Evolutionary conservation across 345 rosid genomes (phyloP).

Genomic region (Gossypium thurberi): DNA sequence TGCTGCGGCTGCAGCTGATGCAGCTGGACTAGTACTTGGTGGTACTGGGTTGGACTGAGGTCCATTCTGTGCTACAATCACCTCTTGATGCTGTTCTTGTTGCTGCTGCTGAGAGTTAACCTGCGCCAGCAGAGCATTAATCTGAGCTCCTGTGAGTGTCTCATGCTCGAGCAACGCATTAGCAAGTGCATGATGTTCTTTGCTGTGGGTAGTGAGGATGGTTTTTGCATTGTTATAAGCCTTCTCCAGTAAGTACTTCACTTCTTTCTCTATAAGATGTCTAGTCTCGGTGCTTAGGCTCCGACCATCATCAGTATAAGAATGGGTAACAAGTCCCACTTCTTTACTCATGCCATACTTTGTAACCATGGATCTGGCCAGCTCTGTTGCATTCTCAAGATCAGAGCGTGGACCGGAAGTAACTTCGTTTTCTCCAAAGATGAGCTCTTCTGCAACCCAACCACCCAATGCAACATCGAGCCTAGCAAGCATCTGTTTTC

Average conservation of each 20-base stretch:
- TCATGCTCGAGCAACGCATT: slow-evolving; percentile 75
- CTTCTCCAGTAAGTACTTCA: slow-evolving; percentile 54
- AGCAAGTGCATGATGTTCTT: slow-evolving; percentile 82
- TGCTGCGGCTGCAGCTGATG: slow-evolving; percentile 55
- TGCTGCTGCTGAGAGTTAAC: slow-evolving; percentile 53
- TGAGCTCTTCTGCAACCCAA: slow-evolving; percentile 89
- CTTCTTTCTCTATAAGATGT: slow-evolving; percentile 86
- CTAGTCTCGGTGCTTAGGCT: slow-evolving; percentile 97
- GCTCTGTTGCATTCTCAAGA: slow-evolving; percentile 71
- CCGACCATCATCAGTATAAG: slow-evolving; percentile 76
- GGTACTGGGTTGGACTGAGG: slow-evolving; percentile 62
- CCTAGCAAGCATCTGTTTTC: slow-evolving; percentile 93
- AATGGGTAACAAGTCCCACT: slow-evolving; percentile 72
- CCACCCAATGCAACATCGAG: slow-evolving; percentile 98
- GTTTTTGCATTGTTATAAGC: slow-evolving; percentile 84
- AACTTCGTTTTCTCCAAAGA: slow-evolving; percentile 85
- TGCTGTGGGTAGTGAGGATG: slow-evolving; percentile 63
- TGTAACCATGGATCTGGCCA: slow-evolving; percentile 93
- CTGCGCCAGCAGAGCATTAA: slow-evolving; percentile 58
- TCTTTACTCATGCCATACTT: slow-evolving; percentile 35
- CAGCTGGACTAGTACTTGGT: slow-evolving; percentile 66
- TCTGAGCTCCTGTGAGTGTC: slow-evolving; percentile 75
- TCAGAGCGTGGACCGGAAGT: slow-evolving; percentile 90
- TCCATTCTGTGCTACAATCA: slow-evolving; percentile 37
- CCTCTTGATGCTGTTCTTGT: slow-evolving; percentile 46